phyloP scores from a whole-genome alignment of 345 rosid species.

The Salix arbutifolia region DNA sequence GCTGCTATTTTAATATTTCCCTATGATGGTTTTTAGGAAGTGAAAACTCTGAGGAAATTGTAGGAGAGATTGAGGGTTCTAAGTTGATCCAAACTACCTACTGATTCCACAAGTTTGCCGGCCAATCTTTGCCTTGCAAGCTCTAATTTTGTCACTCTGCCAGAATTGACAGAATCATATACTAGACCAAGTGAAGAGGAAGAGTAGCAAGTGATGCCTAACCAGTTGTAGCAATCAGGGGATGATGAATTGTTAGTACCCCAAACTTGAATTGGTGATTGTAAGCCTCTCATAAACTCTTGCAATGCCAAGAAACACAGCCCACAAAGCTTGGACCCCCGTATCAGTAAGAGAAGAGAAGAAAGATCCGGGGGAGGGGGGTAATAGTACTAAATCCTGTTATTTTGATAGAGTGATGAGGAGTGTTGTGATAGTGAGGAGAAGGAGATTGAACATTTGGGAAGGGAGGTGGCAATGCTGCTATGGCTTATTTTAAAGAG shows the following conservation, averaged over 20 bases:
- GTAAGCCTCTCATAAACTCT: slow-evolving; percentile 38
- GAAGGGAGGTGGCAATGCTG: too few relatives aligned
- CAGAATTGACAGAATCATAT: slow-evolving; percentile 15
- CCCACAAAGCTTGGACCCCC: slow-evolving; percentile 39
- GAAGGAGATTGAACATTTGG: too few relatives aligned
- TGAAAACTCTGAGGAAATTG: slow-evolving; percentile 40
- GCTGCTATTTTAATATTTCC: too few relatives aligned
- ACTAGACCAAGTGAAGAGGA: slow-evolving; percentile 35
- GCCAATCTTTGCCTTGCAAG: slow-evolving; percentile 36
- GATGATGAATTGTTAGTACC: slow-evolving; percentile 21
- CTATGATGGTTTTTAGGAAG: too few relatives aligned
- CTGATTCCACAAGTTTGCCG: slow-evolving; percentile 48
- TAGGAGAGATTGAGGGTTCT: slow-evolving; percentile 51
- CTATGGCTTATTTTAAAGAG: too few relatives aligned
- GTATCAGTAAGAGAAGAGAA: slow-evolving; percentile 23
- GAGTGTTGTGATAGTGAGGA: too few relatives aligned
- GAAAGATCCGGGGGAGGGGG: not conserved
- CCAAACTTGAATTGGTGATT: slow-evolving; percentile 43
- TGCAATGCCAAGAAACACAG: slow-evolving; percentile 40
- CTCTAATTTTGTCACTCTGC: slow-evolving; percentile 44
- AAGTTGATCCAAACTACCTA: slow-evolving; percentile 44
- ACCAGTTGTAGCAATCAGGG: slow-evolving; percentile 56
- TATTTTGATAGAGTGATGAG: too few relatives aligned
- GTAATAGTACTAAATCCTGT: not conserved
- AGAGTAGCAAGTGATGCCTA: slow-evolving; percentile 51